Conservation (phyloP, 2,329 filamentous ascomycete genomes). For the Calonectria hawksworthii region DNA sequence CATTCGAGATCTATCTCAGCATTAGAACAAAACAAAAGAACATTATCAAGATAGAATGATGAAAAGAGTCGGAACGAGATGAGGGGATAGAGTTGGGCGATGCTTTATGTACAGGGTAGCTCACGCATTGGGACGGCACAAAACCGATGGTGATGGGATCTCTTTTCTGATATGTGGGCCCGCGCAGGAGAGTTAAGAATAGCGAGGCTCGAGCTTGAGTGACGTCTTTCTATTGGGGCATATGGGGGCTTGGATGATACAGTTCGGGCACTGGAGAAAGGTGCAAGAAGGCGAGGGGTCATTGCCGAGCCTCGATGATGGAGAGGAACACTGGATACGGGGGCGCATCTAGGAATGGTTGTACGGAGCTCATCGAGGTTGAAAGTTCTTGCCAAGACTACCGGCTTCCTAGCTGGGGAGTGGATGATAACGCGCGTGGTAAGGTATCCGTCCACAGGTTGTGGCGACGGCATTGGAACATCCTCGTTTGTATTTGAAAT, state of each 20-base stretch:
- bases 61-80: not conserved
- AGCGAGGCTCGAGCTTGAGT: constrained; percentile 29
- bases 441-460: constrained; percentile 35
- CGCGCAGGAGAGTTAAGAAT: not conserved
- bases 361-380: constrained; percentile 62
- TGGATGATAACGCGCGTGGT: constrained; percentile 48
- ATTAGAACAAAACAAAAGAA: constrained; percentile 15
- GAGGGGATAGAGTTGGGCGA: not conserved
- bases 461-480: constrained; percentile 29
- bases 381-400: constrained; percentile 65
- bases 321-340: constrained; percentile 21
- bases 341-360: constrained; percentile 57
- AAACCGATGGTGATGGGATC: constrained; percentile 26
- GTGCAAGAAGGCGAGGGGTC: constrained; percentile 23
- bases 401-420: constrained; percentile 56
- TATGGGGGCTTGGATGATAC: constrained; percentile 27
- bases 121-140: constrained; percentile 43
- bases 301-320: constrained; percentile 34
- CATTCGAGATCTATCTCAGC: constrained; percentile 46
- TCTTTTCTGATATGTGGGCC: constrained; percentile 24
- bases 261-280: constrained; percentile 14
- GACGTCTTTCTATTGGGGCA: constrained; percentile 24
- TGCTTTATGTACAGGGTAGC: constrained; percentile 30
- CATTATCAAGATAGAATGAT: not conserved
- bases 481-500: constrained; percentile 24